A percentile compares a stretch with the other conserved stretches of the same genome.
These are phyloP conservation scores for Galerina marginata DNA, from an alignment of 768 basidiomycete species.

Conservation along the genomic window DNA sequence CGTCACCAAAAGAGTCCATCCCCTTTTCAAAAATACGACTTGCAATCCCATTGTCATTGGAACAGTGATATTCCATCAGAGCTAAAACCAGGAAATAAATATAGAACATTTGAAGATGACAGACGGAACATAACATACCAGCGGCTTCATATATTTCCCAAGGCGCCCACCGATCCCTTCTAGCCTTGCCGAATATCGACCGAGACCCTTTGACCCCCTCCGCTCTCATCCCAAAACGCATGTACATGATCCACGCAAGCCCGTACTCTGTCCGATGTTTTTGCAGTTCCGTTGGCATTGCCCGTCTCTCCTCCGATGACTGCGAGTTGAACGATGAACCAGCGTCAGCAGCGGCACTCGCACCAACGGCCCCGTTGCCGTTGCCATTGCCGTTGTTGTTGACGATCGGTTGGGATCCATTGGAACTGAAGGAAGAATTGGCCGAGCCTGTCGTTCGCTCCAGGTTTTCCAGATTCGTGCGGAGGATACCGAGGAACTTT, in stretches of 20 bases:
- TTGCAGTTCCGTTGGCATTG: slow-evolving; percentile 56
- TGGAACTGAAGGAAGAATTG: slow-evolving; percentile 8
- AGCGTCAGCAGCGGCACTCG: slow-evolving; percentile 25
- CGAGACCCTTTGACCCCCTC: slow-evolving; percentile 86
- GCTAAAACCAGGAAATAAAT: slow-evolving; percentile 50
- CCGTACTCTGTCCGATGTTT: slow-evolving; percentile 75
- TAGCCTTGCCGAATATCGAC: slow-evolving; percentile 78
- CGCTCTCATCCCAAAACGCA: slow-evolving; percentile 88
- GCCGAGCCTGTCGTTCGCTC: slow-evolving; percentile 34
- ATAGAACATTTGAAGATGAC: neutral
- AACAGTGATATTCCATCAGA: slow-evolving; percentile 93
- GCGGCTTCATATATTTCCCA: slow-evolving; percentile 97
- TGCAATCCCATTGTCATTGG: slow-evolving; percentile 76
- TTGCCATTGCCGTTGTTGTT: slow-evolving; percentile 25
- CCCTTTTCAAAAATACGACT: slow-evolving; percentile 95
- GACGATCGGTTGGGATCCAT: slow-evolving; percentile 1
- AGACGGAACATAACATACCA: slow-evolving; percentile 50
- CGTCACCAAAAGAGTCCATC: slow-evolving; percentile 79
- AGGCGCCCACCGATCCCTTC: slow-evolving; percentile 73
- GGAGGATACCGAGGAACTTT: slow-evolving; percentile 70
- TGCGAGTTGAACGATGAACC: slow-evolving; percentile 46
- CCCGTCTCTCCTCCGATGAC: slow-evolving; percentile 55
- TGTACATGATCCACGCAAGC: slow-evolving; percentile 87
- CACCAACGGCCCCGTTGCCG: slow-evolving; percentile 17
- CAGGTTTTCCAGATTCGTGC: slow-evolving; percentile 63